Base-by-base conservation (phyloP, 1,284 basidiomycete species). In the Testicularia cyperi region DNA sequence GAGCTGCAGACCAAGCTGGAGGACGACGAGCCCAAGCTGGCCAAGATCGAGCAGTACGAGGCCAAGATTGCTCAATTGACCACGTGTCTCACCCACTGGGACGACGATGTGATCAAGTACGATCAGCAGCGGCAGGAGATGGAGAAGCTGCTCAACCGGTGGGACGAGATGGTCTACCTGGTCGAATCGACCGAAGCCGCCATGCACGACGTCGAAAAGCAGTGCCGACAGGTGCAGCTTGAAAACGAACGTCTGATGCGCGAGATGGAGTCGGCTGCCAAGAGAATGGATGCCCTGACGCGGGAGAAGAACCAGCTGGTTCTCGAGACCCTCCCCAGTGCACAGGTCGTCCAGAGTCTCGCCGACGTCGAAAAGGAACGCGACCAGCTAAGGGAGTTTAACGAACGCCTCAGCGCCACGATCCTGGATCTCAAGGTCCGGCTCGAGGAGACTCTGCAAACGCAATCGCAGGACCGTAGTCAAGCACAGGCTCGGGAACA, bases 91-190 rank as follows among this genome's bases (percentile, higher is more conserved):
- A 38, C 55, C 14, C 57, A 65, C 31, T 74, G 71, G 72, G 72
- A 70, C 27, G 37, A 48, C 3, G 71, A 74, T 18, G 57, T 75
- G 36, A 10, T 43, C 8, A 54, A 60, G 41, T 69, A 63, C 52
- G 65, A 74, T 31, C 41, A 30, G 37, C 72, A 75, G 62, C 37
- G 65, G 29, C 21, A 25, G 15, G 62, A 74, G 56, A 72, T 75
- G 68, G 56, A 68, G 38, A 51, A 47, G 43, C 38, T 74, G 32
- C 37, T 68, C 14, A 44, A 39, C 18, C 58, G 44, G 34, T 72
- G 68, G 65, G 48, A 61, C 24, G 62, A 65, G 41, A 68, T 74
- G 67, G 57, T 49, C 28, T 60, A 65, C 37, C 8, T 65, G n/a
- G 51, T 72, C 18, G 48, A 55, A n/a, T 49, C 58, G 28, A 65